A percentile compares a stretch with the other conserved stretches of the same genome.
Conservation (phyloP, 1,139 yeast species). For the Saccharomycopsis crataegensis region DNA sequence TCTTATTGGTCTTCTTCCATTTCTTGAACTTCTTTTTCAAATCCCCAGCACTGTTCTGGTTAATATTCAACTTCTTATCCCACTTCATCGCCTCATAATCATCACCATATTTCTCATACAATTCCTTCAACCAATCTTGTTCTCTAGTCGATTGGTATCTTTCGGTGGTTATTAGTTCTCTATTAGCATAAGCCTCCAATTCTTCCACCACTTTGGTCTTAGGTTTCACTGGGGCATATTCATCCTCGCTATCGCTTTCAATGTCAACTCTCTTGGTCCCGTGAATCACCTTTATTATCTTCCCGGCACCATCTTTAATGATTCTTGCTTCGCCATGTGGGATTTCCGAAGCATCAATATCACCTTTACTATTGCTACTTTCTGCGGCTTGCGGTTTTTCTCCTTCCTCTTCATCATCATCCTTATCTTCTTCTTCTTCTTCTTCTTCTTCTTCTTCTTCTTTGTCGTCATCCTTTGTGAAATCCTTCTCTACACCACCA, state of each 20-base stretch:
- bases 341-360: constrained; percentile 46
- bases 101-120: constrained; percentile 78
- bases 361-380: constrained; percentile 31
- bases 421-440: constrained; percentile 31
- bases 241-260: constrained; percentile 27
- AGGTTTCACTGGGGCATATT: constrained; percentile 25
- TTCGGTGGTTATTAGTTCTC: constrained; percentile 43
- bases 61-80: constrained; percentile 78
- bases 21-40: constrained; percentile 57
- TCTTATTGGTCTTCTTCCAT: constrained; percentile 48
- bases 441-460: constrained; percentile 26
- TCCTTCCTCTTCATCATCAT: constrained; percentile 29
- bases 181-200: constrained; percentile 60
- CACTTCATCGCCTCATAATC: constrained; percentile 86
- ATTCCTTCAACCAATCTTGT: constrained; percentile 55
- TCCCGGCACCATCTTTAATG: constrained; percentile 65
- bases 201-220: constrained; percentile 52
- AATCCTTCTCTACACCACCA: constrained; percentile 57
- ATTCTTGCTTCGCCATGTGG: constrained; percentile 82
- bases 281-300: constrained; percentile 61
- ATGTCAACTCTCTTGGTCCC: constrained; percentile 29
- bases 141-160: constrained; percentile 68
- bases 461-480: constrained; percentile 22
- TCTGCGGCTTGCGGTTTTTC: constrained; percentile 33
- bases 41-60: constrained; percentile 83